phyloP scores from a whole-genome alignment of 495 filamentous ascomycete species.

The Talaromyces proteolyticus region DNA sequence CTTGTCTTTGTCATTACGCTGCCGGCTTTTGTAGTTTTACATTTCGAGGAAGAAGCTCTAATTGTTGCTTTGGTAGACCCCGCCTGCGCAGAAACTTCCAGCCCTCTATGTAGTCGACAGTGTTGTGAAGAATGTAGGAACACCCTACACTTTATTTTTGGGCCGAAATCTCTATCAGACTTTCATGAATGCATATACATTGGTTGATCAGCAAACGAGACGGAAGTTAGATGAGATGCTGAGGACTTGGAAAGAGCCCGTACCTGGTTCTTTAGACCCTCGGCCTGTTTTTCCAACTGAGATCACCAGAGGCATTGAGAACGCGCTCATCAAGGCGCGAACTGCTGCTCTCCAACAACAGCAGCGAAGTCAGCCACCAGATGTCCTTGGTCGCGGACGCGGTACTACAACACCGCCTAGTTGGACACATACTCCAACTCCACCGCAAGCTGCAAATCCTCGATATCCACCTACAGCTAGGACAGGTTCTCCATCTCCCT shows the following conservation, averaged over 20 bases:
- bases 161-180: slow-evolving; percentile 85
- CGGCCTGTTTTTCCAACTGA: slow-evolving; percentile 86
- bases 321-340: slow-evolving; percentile 81
- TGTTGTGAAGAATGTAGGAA: slow-evolving; percentile 97
- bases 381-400: slow-evolving; percentile 53
- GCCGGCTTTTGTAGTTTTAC: slow-evolving; percentile 15
- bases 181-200: slow-evolving; percentile 91
- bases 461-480: slow-evolving; percentile 29
- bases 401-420: slow-evolving; percentile 44
- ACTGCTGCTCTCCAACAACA: slow-evolving; percentile 68
- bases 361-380: slow-evolving; percentile 60
- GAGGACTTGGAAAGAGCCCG: slow-evolving; percentile 96
- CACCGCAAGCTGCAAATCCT: slow-evolving; percentile 46
- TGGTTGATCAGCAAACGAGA: slow-evolving; percentile 75
- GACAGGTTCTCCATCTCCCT: slow-evolving; percentile 14
- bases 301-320: slow-evolving; percentile 83
- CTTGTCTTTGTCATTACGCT: no score
- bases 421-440: slow-evolving; percentile 65
- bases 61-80: slow-evolving; percentile 54
- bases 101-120: slow-evolving; percentile 98
- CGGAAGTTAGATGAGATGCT: slow-evolving; percentile 94
- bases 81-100: slow-evolving; percentile 80
- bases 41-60: slow-evolving; percentile 27
- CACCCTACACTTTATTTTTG: slow-evolving; percentile 91
- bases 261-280: slow-evolving; percentile 81